Conservation (phyloP, 177 flowering plant species). For the Telopea speciosissima region DNA sequence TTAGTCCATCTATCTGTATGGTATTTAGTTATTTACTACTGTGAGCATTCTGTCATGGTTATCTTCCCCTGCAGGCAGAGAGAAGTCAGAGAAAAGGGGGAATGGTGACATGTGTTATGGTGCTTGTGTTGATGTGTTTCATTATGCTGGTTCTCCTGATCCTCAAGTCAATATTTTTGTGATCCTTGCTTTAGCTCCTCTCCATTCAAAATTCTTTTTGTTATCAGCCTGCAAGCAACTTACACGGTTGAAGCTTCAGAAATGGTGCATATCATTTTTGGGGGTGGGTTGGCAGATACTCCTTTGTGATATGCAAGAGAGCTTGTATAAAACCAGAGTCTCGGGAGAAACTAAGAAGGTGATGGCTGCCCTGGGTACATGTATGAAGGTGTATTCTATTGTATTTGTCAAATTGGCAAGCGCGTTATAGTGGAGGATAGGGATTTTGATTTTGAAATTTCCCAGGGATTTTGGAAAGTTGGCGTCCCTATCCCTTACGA, state of each 20-base stretch:
- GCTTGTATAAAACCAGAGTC: not conserved
- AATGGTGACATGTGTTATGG: constrained; percentile 84
- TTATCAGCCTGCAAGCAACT: not conserved
- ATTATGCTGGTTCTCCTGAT: constrained; percentile 79
- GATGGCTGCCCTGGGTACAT: constrained; percentile 5
- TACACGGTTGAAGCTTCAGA: constrained; percentile 1
- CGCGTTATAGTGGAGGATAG: not conserved
- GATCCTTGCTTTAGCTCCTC: constrained; percentile 14
- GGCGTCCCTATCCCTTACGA: too few species aligned
- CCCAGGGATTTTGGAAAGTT: not conserved
- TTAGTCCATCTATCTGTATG: too few species aligned
- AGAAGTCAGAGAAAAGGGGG: constrained; percentile 83
- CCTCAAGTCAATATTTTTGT: constrained; percentile 67
- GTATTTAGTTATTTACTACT: too few species aligned
- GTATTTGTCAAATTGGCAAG: not conserved
- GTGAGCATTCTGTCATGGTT: too few species aligned
- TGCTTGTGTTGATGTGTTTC: constrained; percentile 85
- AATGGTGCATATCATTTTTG: constrained; percentile 9
- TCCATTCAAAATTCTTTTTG: not conserved
- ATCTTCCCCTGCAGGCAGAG: constrained; percentile 71
- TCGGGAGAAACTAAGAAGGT: not conserved
- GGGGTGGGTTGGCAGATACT: not conserved
- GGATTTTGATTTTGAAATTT: not conserved
- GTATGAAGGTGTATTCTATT: not conserved
- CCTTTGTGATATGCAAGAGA: not conserved